Base-by-base conservation (phyloP, 768 basidiomycete species). In the Tremella fuciformis region DNA sequence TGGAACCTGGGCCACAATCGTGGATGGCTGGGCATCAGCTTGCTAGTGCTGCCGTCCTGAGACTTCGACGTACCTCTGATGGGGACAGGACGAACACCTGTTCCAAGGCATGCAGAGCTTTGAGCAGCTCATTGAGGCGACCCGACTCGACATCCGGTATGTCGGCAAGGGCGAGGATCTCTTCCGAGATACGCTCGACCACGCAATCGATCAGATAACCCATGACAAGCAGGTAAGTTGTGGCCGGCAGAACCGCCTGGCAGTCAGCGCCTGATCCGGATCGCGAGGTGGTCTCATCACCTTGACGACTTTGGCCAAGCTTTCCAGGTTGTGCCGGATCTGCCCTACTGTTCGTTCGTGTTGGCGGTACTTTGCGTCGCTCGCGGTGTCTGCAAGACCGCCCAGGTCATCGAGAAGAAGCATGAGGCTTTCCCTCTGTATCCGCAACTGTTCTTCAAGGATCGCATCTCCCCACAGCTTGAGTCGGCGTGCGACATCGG, bases 101-200 rank as follows among this genome's bases (percentile, higher is more conserved):
- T 70, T 96, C 92, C 47, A 94, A 75, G 3, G 87, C 83, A 57
- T 85, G 83, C 52, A 96, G 74, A 26, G 90, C 85, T 50, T 84
- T 82, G 75, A 90, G 89, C 1, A 94, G 81, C 71, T 92, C 89
- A 66, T 86, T 86, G 46, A 96, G 78, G 50, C 84, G 81, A 64
- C 88, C 86, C 1, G 91, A 93, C 67, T 96, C 93, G 8, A 85
- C 79, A 65, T 88, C 91, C 0, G 92, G 85, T 60, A 97, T 96
- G 75, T 97, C 93, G 4, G 83, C 81, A 46, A 96, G 79, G 0
- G 83, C 83, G 37, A 93, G 79, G 18, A 96, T 81, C 67, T 89
- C 86, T 38, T 81, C 81, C 13, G 91, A 80, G 19, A 94, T 82
- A 18, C 84, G 81, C 6, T 81, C 81, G 22, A 94, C 79, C 6